Evolutionary conservation across 345 rosid genomes (phyloP).

Genomic region (Salix purpurea): DNA sequence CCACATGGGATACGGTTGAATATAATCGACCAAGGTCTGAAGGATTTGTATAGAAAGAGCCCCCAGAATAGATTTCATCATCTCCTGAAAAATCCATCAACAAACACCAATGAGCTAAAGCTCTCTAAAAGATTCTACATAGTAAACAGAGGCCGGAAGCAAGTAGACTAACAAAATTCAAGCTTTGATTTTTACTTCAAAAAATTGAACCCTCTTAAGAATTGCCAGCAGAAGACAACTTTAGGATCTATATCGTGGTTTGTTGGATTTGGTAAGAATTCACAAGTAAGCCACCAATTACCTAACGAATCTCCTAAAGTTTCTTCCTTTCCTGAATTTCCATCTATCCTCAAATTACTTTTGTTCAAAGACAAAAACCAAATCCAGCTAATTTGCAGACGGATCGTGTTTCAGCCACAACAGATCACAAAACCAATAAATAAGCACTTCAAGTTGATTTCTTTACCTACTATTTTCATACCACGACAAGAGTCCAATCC

Average conservation of each 20-base stretch:
- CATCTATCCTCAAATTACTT: background rate
- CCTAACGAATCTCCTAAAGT: background rate
- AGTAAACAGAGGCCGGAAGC: background rate
- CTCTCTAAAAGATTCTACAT: background rate
- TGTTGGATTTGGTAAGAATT: background rate
- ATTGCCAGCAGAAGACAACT: background rate
- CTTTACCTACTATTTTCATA: background rate
- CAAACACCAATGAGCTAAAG: conserved; percentile 16
- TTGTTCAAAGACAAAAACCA: background rate
- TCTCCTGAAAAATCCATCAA: conserved; percentile 45
- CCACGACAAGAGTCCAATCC: background rate
- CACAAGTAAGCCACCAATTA: background rate
- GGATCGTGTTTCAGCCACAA: background rate
- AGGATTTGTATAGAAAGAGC: conserved; percentile 37
- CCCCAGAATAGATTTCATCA: conserved; percentile 53
- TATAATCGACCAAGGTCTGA: conserved; percentile 38
- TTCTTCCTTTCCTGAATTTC: background rate
- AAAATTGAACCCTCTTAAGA: background rate
- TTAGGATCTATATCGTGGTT: too few species aligned
- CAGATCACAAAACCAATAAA: background rate
- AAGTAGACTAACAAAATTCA: background rate
- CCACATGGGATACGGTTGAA: conserved; percentile 41
- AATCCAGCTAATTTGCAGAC: background rate
- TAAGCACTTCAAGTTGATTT: background rate
- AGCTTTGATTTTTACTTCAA: background rate